Base-by-base conservation (phyloP, 2,329 filamentous ascomycete genomes). In the Beauveria sp. region DNA sequence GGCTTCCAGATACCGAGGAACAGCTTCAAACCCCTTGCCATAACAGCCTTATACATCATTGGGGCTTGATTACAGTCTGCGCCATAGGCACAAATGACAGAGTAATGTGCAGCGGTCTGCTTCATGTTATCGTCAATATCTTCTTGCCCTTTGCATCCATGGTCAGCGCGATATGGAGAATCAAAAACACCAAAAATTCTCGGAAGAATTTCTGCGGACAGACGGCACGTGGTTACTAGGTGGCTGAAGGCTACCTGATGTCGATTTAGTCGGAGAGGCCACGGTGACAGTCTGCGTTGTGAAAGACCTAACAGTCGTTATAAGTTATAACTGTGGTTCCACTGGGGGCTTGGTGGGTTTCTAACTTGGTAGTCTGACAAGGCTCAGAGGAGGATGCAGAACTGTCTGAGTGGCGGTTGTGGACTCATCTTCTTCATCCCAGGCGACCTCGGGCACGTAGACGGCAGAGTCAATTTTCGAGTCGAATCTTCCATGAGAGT, bases 1-100 rank as follows among this genome's bases (percentile, higher is more conserved):
- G 90, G 80, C 65, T 90, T 79, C 74, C 83, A 93, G 63, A 95
- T 80, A 60, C 91, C 92, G 14, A 88, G 81, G 73, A 96, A 89
- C 38, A 96, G 76, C 72, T 87, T 87, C 71, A 90, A 82, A 53
- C 81, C 81, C 67, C 85, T 80, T n/a, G 79, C 73, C 67, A 84
- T 24, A 84, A 87, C 88, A 9, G 87, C 87, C 12, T 79, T 74
- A 38, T 88, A 76, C 20, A 89, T 83, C 16, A 80, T 83, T 2
- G 79, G 72, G 45, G 91, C 82, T 72, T 93, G 88, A 69, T 90
- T 77, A 73, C 91, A 96, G 73, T 92, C 90, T 62, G 86, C 85
- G 58, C 91, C 91, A 70, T 96, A 96, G 69, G 90, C 83, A 56
- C 92, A 89, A 60, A 96, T 77, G 42, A 86, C 73, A 20, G 79